These are phyloP conservation scores for Chernovozyma sophiae-reginae DNA, from an alignment of 1,139 yeast genomes.

Conservation along the genomic window DNA sequence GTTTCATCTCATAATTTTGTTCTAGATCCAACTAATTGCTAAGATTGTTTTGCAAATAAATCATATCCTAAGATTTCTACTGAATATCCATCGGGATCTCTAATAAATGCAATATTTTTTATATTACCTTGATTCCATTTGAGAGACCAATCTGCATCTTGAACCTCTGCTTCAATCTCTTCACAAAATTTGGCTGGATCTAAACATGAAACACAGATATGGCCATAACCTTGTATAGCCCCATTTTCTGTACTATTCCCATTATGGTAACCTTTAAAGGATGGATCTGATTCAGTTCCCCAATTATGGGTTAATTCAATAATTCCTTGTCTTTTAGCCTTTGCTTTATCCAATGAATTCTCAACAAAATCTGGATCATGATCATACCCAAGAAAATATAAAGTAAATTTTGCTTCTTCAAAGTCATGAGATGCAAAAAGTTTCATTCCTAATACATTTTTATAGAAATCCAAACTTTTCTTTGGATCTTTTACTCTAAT, in stretches of 20 bases:
- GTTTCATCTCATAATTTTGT: background rate
- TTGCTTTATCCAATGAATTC: constrained; percentile 28
- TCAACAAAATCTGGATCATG: constrained; percentile 34
- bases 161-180: constrained; percentile 41
- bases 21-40: background rate
- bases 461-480: constrained; percentile 72
- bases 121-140: constrained; percentile 60
- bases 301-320: constrained; percentile 91
- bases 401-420: constrained; percentile 71
- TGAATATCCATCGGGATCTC: constrained; percentile 92
- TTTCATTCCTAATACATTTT: constrained; percentile 75
- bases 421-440: constrained; percentile 52
- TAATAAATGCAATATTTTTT: constrained; percentile 62
- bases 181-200: constrained; percentile 58
- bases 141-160: constrained; percentile 34
- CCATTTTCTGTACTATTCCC: constrained; percentile 61
- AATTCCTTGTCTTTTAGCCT: constrained; percentile 56
- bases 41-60: constrained; percentile 11
- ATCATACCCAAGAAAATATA: constrained; percentile 79
- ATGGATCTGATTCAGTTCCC: constrained; percentile 82
- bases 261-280: constrained; percentile 71
- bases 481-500: constrained; percentile 83
- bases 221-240: constrained; percentile 80
- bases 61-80: constrained; percentile 57
- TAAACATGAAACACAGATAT: constrained; percentile 69